Base-by-base conservation (phyloP, 2,329 filamentous ascomycete species). In the Monosporascus sp. region DNA sequence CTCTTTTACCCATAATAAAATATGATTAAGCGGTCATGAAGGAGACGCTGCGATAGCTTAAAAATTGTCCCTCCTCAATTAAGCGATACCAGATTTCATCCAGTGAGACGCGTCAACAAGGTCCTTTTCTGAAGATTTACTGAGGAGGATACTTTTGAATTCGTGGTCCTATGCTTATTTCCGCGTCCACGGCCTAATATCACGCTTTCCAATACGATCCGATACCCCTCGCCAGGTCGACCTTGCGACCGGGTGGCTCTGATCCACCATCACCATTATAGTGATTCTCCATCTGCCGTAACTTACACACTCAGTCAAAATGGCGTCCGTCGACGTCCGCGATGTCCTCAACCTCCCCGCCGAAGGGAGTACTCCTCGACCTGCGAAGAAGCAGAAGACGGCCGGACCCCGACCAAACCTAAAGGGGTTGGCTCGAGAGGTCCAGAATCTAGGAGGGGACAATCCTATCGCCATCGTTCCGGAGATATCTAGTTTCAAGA, bases 341-440 rank as follows among this genome's bases (percentile, higher is more conserved):
- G 91, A 96, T 70, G 89, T 96, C 68, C 84, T 96, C 66, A 90
- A 92, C 70, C 78, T 96, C 68, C 86, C 87, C 49, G 76, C 84
- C 62, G 86, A 85, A 35, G 72, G 75, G 56, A 64, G 74, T 49
- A 74, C 72, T 50, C 66, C 76, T 51, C 74, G 86, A 58, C 83
- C 85, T 41, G 73, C 81, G 44, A 95, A 94, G 75, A 92, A 93
- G 68, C 84, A 87, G 63, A 91, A 88, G 68, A 75, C 82, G 7
- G 75, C 79, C 17, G 81, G 79, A 47, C 81, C 85, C 59, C 76
- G 77, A 51, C 78, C 77, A 41, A 85, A 80, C 58, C 67, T 87
- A 51, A 86, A 86, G 59, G 84, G 84, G 24, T 73, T 87, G 22
- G 82, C 83, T 50, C 80, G 84, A 56, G 84, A 87, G 63, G 82